A percentile compares a stretch with the other conserved stretches of the same genome.
Conservation (phyloP, 306 rosid genomes). For the Delonix regia region DNA sequence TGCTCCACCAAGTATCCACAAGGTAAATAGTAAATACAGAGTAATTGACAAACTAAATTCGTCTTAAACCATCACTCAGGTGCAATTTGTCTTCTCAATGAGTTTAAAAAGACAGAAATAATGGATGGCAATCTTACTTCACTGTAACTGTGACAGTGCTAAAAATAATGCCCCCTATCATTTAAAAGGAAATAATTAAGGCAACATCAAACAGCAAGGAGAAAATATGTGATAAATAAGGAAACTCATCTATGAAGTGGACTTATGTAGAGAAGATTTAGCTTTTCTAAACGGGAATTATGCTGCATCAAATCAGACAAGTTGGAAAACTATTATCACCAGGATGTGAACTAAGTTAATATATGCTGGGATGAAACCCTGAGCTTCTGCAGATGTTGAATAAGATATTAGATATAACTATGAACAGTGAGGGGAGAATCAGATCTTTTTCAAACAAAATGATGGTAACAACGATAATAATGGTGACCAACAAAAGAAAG, state of each 20-base stretch:
- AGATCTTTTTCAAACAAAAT: constrained; percentile 17
- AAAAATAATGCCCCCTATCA: no score
- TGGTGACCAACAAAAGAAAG: constrained; percentile 33
- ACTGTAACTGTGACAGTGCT: no score
- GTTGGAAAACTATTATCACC: neutral
- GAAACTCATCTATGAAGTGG: neutral
- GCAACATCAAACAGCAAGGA: no score
- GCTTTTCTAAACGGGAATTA: neutral
- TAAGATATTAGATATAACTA: neutral
- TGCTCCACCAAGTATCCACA: neutral
- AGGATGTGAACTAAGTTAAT: constrained; percentile 9
- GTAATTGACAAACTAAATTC: no score
- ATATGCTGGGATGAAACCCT: neutral
- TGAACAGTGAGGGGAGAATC: constrained; percentile 2
- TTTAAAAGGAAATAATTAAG: no score
- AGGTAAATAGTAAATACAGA: no score
- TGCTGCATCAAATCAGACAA: constrained; percentile 13
- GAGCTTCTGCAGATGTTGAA: constrained; percentile 6
- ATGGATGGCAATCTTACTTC: no score
- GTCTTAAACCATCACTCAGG: no score
- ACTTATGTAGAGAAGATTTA: neutral
- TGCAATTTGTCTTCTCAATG: no score
- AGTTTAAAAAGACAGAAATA: no score
- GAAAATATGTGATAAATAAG: no score
- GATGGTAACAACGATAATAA: neutral